phyloP scores from a whole-genome alignment of 2,329 filamentous ascomycete genomes.

The Epichloe amarillans region DNA sequence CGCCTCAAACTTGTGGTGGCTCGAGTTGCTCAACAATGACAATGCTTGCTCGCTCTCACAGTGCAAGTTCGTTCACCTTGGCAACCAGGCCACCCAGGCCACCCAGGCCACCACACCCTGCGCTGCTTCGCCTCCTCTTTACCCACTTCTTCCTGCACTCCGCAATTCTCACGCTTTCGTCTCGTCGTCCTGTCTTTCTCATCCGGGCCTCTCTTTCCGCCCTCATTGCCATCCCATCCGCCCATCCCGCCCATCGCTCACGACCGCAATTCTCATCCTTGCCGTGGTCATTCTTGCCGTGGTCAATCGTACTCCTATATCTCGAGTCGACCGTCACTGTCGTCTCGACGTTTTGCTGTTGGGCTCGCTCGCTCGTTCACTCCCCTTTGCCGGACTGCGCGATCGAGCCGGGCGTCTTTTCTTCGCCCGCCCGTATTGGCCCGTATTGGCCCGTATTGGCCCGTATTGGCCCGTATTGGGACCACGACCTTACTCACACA shows the following conservation, averaged over 20 bases:
- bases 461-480: no score
- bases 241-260: neutral
- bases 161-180: slow-evolving; percentile 6
- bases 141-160: slow-evolving; percentile 8
- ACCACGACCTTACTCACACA: neutral
- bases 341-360: no score
- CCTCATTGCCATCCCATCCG: neutral
- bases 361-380: neutral
- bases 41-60: neutral
- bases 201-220: neutral
- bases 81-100: neutral
- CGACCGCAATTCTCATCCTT: neutral
- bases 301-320: neutral
- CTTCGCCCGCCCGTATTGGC: neutral
- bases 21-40: neutral
- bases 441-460: no score
- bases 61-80: neutral
- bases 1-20: neutral
- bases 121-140: slow-evolving; percentile 6
- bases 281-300: no score
- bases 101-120: neutral
- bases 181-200: neutral
- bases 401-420: neutral
- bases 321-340: neutral
- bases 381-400: neutral